Conservation (phyloP, 305 asterid species). For the Galium porrigens region DNA sequence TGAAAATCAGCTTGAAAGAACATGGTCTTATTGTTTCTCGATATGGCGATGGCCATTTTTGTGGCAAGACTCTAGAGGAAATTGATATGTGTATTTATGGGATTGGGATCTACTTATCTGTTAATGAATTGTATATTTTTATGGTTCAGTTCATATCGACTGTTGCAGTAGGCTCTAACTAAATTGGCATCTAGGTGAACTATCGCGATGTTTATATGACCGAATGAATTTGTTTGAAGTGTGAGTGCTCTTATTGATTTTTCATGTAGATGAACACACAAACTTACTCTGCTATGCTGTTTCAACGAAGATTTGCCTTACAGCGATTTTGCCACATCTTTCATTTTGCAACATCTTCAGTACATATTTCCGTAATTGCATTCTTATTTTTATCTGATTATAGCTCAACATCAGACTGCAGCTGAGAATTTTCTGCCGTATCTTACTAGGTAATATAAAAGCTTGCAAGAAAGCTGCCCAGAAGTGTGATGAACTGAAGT, state of each 20-base stretch:
- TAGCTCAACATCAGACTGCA: not conserved
- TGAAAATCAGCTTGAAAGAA: too few species aligned
- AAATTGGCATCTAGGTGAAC: not conserved
- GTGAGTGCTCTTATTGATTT: not conserved
- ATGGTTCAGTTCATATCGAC: not conserved
- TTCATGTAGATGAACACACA: not conserved
- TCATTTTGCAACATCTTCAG: not conserved
- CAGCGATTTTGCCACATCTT: not conserved
- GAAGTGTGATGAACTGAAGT: slow-evolving; percentile 63
- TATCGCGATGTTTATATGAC: not conserved
- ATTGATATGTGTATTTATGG: not conserved
- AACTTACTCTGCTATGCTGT: not conserved
- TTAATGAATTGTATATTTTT: too few species aligned
- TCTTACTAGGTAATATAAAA: slow-evolving; percentile 45
- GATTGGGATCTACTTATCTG: not conserved
- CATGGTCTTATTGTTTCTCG: not conserved
- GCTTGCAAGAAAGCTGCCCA: slow-evolving; percentile 68
- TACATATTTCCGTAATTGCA: too few species aligned
- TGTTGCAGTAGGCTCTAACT: not conserved
- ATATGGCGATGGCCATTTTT: not conserved
- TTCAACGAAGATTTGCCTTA: not conserved
- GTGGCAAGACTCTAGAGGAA: not conserved
- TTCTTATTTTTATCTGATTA: too few species aligned
- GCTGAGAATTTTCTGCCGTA: slow-evolving; percentile 1
- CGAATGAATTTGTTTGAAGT: not conserved